A percentile compares a stretch with the other conserved stretches of the same genome.
These are phyloP conservation scores for Betula pendula DNA, from an alignment of 306 rosid species.

Conservation along the genomic window DNA sequence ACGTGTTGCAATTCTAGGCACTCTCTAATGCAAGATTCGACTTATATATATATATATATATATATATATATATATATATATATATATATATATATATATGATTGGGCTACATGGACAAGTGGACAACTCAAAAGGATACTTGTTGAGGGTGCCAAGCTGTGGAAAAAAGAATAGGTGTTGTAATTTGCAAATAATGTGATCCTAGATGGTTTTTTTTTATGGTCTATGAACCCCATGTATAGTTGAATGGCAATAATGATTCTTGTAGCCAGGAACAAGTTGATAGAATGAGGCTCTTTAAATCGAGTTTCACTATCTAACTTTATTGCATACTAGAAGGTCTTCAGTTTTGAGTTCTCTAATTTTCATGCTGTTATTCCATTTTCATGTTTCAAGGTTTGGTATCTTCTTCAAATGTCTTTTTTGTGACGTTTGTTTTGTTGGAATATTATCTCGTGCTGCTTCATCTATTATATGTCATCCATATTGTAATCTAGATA, in stretches of 20 bases:
- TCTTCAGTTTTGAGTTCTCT: background rate
- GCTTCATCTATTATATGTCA: slow-evolving; percentile 4
- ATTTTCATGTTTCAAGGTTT: background rate
- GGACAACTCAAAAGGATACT: background rate
- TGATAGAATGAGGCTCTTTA: background rate
- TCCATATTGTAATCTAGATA: background rate
- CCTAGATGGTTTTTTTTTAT: background rate
- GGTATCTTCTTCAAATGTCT: background rate
- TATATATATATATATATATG: too few species aligned
- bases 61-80: too few species aligned
- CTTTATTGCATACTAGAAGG: background rate
- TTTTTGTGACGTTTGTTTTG: background rate
- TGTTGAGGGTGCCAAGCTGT: background rate
- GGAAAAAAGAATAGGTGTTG: background rate
- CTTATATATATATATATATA: too few species aligned
- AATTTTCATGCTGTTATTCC: background rate
- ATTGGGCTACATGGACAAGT: background rate
- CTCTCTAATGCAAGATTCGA: too few species aligned
- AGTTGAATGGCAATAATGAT: background rate
- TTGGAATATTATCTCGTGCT: background rate
- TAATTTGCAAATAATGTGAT: background rate
- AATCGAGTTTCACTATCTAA: background rate
- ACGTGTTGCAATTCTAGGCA: too few species aligned
- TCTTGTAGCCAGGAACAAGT: background rate
- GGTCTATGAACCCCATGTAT: background rate